Percentiles rank a stretch among this genome's conserved stretches.
These are phyloP conservation scores for Phycomyces blakesleeanus DNA, from an alignment of 192 early-diverging fungal genomes.

Conservation along the genomic window DNA sequence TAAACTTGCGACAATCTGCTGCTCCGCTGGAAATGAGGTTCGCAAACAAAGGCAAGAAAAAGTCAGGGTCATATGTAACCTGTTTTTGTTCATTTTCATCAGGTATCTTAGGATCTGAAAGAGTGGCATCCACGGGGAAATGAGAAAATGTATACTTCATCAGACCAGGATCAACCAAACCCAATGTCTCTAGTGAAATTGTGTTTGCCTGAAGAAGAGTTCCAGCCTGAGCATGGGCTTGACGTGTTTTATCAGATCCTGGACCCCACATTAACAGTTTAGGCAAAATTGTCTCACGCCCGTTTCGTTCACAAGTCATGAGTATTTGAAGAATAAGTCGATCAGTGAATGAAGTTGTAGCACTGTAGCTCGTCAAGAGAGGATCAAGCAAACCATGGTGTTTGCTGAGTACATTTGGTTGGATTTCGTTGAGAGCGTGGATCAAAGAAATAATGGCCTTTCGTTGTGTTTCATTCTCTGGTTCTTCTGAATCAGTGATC, in stretches of 20 bases:
- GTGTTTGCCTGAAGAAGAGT: constrained; percentile 33
- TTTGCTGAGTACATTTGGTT: constrained; percentile 47
- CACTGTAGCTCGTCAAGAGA: constrained; percentile 54
- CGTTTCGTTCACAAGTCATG: constrained; percentile 52
- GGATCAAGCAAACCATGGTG: constrained; percentile 41
- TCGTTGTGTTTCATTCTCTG: constrained; percentile 33
- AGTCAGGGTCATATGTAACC: constrained; percentile 58
- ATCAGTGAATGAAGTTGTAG: constrained; percentile 51
- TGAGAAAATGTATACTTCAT: constrained; percentile 60
- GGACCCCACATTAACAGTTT: constrained; percentile 59
- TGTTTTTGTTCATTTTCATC: neutral
- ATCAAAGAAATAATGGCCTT: constrained; percentile 49
- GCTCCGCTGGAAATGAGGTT: constrained; percentile 43
- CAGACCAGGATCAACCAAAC: constrained; percentile 55
- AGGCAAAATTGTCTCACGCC: constrained; percentile 54
- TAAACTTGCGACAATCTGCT: constrained; percentile 57
- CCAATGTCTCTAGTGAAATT: constrained; percentile 53
- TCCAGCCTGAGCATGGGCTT: constrained; percentile 30
- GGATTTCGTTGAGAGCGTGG: constrained; percentile 43
- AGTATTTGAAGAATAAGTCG: constrained; percentile 53
- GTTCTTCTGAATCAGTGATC: constrained; percentile 25
- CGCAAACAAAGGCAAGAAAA: constrained; percentile 69
- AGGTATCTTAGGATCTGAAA: constrained; percentile 12
- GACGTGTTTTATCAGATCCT: constrained; percentile 38
- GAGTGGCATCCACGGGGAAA: constrained; percentile 44